Percentiles rank a stretch among this genome's conserved stretches.
These are phyloP conservation scores for Fusarium cyanostomum DNA, from an alignment of 2,329 filamentous ascomycete genomes.

Conservation along the genomic window DNA sequence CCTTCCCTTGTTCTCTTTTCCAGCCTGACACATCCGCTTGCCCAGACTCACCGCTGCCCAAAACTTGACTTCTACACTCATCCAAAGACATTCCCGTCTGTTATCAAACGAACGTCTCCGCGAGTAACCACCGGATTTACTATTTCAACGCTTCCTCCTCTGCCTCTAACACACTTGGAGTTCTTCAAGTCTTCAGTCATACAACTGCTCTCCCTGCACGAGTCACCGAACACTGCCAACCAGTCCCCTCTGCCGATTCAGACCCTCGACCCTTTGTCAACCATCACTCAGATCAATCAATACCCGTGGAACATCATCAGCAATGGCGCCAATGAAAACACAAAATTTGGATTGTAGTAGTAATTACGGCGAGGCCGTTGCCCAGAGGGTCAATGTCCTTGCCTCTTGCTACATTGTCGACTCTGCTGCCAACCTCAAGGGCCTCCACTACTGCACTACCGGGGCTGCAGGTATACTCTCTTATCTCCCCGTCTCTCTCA, in stretches of 20 bases:
- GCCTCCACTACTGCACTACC: constrained; percentile 96
- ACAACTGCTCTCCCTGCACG: background rate
- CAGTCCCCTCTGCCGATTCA: constrained; percentile 20
- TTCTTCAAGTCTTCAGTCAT: constrained; percentile 5
- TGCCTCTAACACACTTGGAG: constrained; percentile 7
- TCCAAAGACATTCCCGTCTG: constrained; percentile 17
- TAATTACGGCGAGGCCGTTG: constrained; percentile 78
- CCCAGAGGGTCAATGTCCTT: constrained; percentile 77
- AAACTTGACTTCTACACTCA: constrained; percentile 20
- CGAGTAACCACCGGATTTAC: background rate
- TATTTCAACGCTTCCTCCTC: background rate
- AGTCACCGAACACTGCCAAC: constrained; percentile 12
- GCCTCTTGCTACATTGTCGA: constrained; percentile 92
- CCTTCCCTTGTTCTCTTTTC: constrained; percentile 10
- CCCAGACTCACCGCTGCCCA: constrained; percentile 34
- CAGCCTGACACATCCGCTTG: constrained; percentile 13
- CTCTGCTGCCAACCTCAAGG: constrained; percentile 75
- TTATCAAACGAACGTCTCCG: constrained; percentile 12
- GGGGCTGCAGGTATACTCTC: constrained; percentile 74
- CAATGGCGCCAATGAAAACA: constrained; percentile 77
- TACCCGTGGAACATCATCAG: constrained; percentile 40
- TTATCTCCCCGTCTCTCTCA: background rate
- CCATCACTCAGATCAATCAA: constrained; percentile 30
- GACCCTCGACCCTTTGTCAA: constrained; percentile 11
- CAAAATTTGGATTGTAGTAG: constrained; percentile 74